Evolutionary conservation across 2,329 filamentous ascomycete genomes (phyloP), one percentile per base, ranked within the genome.

Genomic region (Aspergillus alliaceus): DNA sequence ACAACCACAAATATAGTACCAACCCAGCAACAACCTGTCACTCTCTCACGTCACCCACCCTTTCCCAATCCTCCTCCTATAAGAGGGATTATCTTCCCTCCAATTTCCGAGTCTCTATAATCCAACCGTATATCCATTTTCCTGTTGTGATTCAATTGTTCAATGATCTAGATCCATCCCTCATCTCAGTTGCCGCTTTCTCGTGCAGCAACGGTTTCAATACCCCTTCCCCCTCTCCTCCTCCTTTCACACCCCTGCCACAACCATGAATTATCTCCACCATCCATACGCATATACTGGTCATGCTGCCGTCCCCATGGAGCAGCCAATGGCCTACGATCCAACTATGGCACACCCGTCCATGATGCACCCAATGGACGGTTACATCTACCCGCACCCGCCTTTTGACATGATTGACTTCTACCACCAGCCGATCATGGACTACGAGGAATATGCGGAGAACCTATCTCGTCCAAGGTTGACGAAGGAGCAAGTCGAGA

Each of bases 401-500:
- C 68, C 71, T n/a, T 72, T 73, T 62, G 76, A 79, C 34, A 73
- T 74, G 67, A 66, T 75, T 39, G 75, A 79, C 52, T 77, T 75
- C 60, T 76, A 75, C 50, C 70, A 71, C 56, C 71, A 75, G 53
- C 69, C 74, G 37, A 71, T 73, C 55, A 69, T 75, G 68, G 76
- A 80, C 55, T 77, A 76, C 56, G 78, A 80, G 40, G 79, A 80
- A 65, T 75, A 75, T 58, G 69, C 76, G 34, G 79, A 82, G 64
- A 79, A 77, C 59, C 68, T 79, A 39, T 80, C 78, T 15, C 73
- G 79, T 15, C 79, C 79, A 11, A 74, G 79, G 35, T 74, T 82
- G 64, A 81, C 79, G 58, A 80, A 80, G 60, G 79, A 82, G 57
- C 79, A 82, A 69, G 77, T 81, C 37, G 78, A 80, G 61, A 77